A percentile compares a stretch with the other conserved stretches of the same genome.
Evolutionary conservation across 1,284 basidiomycete species (phyloP).

Genomic region (Grifola frondosa): DNA sequence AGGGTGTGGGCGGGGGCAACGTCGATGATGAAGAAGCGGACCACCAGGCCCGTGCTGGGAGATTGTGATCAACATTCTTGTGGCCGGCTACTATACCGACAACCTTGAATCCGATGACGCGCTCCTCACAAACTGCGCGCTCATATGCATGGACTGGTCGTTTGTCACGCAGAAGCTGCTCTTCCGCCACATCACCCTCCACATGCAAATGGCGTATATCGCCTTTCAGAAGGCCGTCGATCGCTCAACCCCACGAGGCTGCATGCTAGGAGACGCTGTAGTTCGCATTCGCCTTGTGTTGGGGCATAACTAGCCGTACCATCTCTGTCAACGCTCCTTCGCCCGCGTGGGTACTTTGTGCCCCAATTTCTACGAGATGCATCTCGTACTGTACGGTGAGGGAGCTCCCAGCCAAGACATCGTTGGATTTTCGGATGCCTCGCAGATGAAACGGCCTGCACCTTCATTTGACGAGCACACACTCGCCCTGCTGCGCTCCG

Average conservation of each 20-base stretch:
- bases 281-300: slow-evolving; percentile 52
- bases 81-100: slow-evolving; percentile 47
- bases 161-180: slow-evolving; percentile 59
- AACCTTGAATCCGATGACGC: slow-evolving; percentile 36
- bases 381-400: slow-evolving; percentile 58
- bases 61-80: slow-evolving; percentile 60
- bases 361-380: slow-evolving; percentile 55
- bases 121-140: slow-evolving; percentile 51
- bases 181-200: slow-evolving; percentile 55
- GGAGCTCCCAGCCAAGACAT: slow-evolving; percentile 46
- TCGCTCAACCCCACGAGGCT: slow-evolving; percentile 44
- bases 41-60: too few relatives aligned
- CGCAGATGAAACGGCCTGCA: slow-evolving; percentile 49
- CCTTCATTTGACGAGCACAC: slow-evolving; percentile 57
- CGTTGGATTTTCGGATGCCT: slow-evolving; percentile 43
- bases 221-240: slow-evolving; percentile 54
- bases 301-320: slow-evolving; percentile 64
- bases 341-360: slow-evolving; percentile 56
- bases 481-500: slow-evolving; percentile 49
- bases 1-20: too few relatives aligned
- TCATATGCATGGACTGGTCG: slow-evolving; percentile 68
- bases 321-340: slow-evolving; percentile 54
- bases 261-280: slow-evolving; percentile 52
- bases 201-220: slow-evolving; percentile 49
- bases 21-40: too few relatives aligned